These are phyloP conservation scores for Oenanthe javanica DNA, from an alignment of 140 eudicot genomes.

Conservation along the genomic window DNA sequence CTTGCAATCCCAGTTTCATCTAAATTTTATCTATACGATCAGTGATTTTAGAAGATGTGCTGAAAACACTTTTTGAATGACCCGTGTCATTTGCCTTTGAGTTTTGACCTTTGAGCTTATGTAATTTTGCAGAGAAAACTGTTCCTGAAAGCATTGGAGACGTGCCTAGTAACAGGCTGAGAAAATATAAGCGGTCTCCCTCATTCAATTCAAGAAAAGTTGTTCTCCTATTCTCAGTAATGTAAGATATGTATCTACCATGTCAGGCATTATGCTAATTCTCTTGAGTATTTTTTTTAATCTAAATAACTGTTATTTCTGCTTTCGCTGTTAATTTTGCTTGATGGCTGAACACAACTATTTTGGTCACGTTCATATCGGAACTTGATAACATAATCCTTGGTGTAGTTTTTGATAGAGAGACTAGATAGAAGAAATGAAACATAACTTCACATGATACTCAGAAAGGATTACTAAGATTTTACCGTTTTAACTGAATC, in stretches of 20 bases:
- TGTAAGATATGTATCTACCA: constrained; percentile 45
- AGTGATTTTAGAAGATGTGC: not conserved
- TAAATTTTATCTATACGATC: not conserved
- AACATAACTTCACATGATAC: not conserved
- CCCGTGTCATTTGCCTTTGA: not conserved
- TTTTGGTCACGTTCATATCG: not conserved
- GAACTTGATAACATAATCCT: not conserved
- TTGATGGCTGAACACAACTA: not conserved
- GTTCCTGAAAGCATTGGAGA: constrained; percentile 39
- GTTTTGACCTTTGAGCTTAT: not conserved
- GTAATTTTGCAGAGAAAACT: constrained; percentile 36
- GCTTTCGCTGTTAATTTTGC: not conserved
- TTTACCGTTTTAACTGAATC: not conserved
- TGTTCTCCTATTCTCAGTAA: constrained; percentile 70
- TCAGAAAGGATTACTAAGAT: not conserved
- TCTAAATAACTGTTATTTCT: not conserved
- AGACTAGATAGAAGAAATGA: not conserved
- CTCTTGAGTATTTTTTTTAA: not conserved
- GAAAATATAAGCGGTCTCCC: constrained; percentile 74
- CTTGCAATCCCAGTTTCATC: not conserved
- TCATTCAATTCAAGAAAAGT: constrained; percentile 85
- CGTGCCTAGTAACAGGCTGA: constrained; percentile 36
- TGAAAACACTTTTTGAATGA: not conserved
- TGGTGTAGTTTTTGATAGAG: not conserved
- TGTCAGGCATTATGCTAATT: not conserved